These are phyloP conservation scores for Botrytis fabae DNA, from an alignment of 2,329 filamentous ascomycete genomes.

Conservation along the genomic window DNA sequence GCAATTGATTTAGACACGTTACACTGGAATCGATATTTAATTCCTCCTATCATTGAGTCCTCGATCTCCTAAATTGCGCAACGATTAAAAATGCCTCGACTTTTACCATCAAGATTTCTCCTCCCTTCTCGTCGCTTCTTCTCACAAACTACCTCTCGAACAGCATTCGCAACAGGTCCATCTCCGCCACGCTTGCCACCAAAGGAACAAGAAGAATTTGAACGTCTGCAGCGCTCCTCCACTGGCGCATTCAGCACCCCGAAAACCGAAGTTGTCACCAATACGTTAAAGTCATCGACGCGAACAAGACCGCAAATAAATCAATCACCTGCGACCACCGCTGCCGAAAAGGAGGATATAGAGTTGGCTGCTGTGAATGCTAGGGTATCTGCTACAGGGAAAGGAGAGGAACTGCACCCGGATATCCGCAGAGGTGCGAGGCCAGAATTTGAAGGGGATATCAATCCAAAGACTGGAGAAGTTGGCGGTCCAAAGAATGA, in stretches of 20 bases:
- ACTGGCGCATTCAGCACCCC: slow-evolving; percentile 76
- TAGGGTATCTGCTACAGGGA: slow-evolving; percentile 53
- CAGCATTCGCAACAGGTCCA: slow-evolving; percentile 55
- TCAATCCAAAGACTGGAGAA: slow-evolving; percentile 92
- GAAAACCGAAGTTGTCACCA: slow-evolving; percentile 29
- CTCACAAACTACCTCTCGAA: slow-evolving; percentile 33
- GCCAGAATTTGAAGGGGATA: slow-evolving; percentile 91
- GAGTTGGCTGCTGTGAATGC: slow-evolving; percentile 41
- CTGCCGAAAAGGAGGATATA: slow-evolving; percentile 31
- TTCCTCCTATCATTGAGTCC: not conserved
- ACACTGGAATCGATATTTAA: not conserved
- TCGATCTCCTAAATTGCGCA: not conserved
- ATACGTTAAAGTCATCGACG: slow-evolving; percentile 35
- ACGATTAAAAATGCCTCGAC: slow-evolving; percentile 34
- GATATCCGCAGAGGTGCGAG: slow-evolving; percentile 74
- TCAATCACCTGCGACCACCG: slow-evolving; percentile 46
- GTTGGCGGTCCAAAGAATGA: slow-evolving; percentile 97
- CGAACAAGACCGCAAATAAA: slow-evolving; percentile 47
- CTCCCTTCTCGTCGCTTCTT: slow-evolving; percentile 38
- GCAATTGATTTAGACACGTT: not conserved
- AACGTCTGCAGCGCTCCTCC: slow-evolving; percentile 75
- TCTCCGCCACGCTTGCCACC: slow-evolving; percentile 84
- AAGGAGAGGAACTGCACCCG: slow-evolving; percentile 66
- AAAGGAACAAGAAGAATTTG: slow-evolving; percentile 86
- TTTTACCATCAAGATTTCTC: slow-evolving; percentile 34